Conservation (phyloP, 2,329 filamentous ascomycete genomes). For the Rhexocercosporidium sp. region DNA sequence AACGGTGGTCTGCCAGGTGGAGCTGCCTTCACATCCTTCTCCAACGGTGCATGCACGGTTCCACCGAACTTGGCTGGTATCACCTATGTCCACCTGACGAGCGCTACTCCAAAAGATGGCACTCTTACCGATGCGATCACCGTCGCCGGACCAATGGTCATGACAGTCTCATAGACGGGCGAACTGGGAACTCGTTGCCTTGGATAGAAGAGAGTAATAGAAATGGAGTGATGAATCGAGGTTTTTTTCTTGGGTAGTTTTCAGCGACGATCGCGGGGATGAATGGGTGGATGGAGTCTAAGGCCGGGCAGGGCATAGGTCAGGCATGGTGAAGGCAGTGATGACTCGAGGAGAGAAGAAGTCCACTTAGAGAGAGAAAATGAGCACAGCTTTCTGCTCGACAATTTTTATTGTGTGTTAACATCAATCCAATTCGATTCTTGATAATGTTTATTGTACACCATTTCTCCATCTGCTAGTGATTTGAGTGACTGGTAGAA, state of each 20-base stretch:
- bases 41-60: constrained; percentile 60
- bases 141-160: constrained; percentile 67
- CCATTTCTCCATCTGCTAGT: background rate
- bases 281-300: background rate
- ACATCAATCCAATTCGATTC: constrained; percentile 34
- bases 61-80: constrained; percentile 67
- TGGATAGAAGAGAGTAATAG: constrained; percentile 9
- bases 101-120: constrained; percentile 53
- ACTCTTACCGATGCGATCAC: constrained; percentile 66
- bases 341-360: constrained; percentile 5
- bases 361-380: constrained; percentile 14
- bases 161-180: constrained; percentile 44
- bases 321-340: background rate
- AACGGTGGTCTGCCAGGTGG: constrained; percentile 63
- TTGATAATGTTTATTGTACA: constrained; percentile 25
- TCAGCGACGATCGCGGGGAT: constrained; percentile 1
- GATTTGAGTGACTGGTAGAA: background rate
- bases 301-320: background rate
- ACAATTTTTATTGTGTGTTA: constrained; percentile 26
- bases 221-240: background rate
- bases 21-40: constrained; percentile 64
- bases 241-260: constrained; percentile 3
- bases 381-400: constrained; percentile 21
- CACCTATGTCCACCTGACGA: constrained; percentile 71
- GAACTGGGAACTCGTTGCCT: background rate